Base-by-base conservation (phyloP, 805 yeast species). In the Candida khao-thaluensis region DNA sequence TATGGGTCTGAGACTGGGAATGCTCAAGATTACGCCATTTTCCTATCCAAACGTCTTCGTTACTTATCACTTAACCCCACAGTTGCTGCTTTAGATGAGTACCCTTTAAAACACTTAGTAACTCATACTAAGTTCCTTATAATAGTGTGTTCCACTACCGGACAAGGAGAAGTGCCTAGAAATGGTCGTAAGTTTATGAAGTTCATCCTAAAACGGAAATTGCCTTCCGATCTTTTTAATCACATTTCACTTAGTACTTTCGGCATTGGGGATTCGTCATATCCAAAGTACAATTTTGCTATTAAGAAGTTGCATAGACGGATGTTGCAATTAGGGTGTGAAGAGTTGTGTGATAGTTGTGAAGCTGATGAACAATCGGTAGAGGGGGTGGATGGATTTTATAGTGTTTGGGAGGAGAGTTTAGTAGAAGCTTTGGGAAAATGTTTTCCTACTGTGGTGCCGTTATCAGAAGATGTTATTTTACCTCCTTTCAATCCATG, bases 1-100 rank as follows among this genome's bases (percentile, higher is more conserved):
- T 90, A 84, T 59, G 97, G 97, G 0, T 82, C 96, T 1, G 98
- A 90, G 55, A 86, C 97, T 0, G 98, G 97, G 0, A 90, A 85
- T 53, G 76, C 96, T 1, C 85, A 84, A 52, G 97, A 91, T 51
- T 82, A 77, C 53, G 96, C 97, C 0, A 72, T 74, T 28, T 70
- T 78, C 22, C 62, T 90, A 17, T 72, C 79, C 12, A 68, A 74
- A 40, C 66, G 71, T 28, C 70, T 85, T 33, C 75, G 76, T 37
- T 71, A 85, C 47, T 60, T 69, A 35, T 74, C 76, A 49, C 71
- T 77, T 49, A 61, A 53, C 33, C 76, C 81, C 11, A 61, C 45
- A 1, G 62, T 83, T 3, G 61, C 71, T 7, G 57, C 83, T 0
- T 55, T 87, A 45, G 85, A 85, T 49, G 81, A 78, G 30, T 78